Conservation (phyloP, 495 filamentous ascomycete genomes). For the Penicillium argentinense region DNA sequence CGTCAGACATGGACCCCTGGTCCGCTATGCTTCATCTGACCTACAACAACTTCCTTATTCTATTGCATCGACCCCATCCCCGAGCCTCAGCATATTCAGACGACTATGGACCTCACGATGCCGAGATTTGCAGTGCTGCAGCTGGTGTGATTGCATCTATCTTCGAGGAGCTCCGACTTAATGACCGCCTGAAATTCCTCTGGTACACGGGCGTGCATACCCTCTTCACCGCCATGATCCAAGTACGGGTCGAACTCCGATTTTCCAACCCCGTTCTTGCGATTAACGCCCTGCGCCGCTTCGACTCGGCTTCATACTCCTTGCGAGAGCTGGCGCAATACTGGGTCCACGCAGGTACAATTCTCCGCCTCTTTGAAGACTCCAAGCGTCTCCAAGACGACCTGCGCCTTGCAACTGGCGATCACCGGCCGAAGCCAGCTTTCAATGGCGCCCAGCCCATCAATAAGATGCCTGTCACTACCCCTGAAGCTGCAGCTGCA, state of each 20-base stretch:
- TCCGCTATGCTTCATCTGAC: slow-evolving; percentile 50
- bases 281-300: slow-evolving; percentile 49
- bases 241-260: slow-evolving; percentile 49
- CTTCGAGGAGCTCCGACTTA: slow-evolving; percentile 47
- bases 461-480: slow-evolving; percentile 20
- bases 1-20: slow-evolving; percentile 49
- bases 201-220: slow-evolving; percentile 51
- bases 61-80: slow-evolving; percentile 50
- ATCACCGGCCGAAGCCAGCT: slow-evolving; percentile 32
- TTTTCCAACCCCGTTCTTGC: slow-evolving; percentile 51
- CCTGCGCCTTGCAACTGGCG: slow-evolving; percentile 38
- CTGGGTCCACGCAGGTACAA: slow-evolving; percentile 48
- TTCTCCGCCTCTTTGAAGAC: slow-evolving; percentile 47
- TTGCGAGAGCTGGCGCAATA: slow-evolving; percentile 45
- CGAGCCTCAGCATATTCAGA: slow-evolving; percentile 45
- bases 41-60: slow-evolving; percentile 53
- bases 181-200: slow-evolving; percentile 47
- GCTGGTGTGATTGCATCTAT: slow-evolving; percentile 51
- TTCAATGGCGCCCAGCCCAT: slow-evolving; percentile 23
- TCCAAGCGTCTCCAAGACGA: slow-evolving; percentile 49
- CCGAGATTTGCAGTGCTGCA: slow-evolving; percentile 47
- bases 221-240: slow-evolving; percentile 51
- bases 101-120: slow-evolving; percentile 45
- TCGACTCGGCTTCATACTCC: slow-evolving; percentile 47
- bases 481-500: slow-evolving; percentile 18